A percentile compares a stretch with the other conserved stretches of the same genome.
These are phyloP conservation scores for Irineochytrium annulatum DNA, from an alignment of 192 early-diverging fungal species.

Conservation along the genomic window DNA sequence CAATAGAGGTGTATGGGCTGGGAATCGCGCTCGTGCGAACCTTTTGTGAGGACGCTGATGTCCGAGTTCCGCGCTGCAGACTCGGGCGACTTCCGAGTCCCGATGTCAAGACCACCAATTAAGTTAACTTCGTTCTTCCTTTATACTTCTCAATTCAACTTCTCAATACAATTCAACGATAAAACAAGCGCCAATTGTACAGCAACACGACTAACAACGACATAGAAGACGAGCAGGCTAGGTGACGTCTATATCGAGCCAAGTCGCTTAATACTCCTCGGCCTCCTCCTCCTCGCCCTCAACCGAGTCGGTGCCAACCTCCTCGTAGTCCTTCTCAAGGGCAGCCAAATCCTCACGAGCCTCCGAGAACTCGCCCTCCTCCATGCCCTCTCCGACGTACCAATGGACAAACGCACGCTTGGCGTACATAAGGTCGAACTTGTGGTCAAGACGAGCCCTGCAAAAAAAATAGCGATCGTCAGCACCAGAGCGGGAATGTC, in stretches of 20 bases:
- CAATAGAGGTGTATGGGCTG: too few species aligned
- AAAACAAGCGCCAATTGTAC: too few species aligned
- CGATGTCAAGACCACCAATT: too few species aligned
- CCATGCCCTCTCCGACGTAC: constrained; percentile 99
- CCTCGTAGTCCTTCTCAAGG: constrained; percentile 99
- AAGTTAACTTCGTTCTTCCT: too few species aligned
- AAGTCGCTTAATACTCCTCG: constrained; percentile 43
- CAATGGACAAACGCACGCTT: constrained; percentile 99
- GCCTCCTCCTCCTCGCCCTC: constrained; percentile 79
- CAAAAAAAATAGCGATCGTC: constrained; percentile 1
- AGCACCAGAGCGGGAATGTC: background rate
- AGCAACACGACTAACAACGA: background rate
- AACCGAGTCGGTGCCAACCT: constrained; percentile 95
- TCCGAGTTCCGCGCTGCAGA: too few species aligned
- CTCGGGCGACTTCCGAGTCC: too few species aligned
- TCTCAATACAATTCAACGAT: too few species aligned
- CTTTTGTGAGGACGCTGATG: too few species aligned
- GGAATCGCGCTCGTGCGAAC: too few species aligned
- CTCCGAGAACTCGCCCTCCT: constrained; percentile 99
- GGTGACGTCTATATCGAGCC: background rate
- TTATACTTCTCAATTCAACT: too few species aligned
- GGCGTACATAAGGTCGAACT: constrained; percentile 99
- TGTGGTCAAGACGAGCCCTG: constrained; percentile 97
- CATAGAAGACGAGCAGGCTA: background rate
- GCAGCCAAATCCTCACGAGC: constrained; percentile 99